Evolutionary conservation across 1,284 basidiomycete species (phyloP).

Genomic region (Rhodotorula mucilaginosa): DNA sequence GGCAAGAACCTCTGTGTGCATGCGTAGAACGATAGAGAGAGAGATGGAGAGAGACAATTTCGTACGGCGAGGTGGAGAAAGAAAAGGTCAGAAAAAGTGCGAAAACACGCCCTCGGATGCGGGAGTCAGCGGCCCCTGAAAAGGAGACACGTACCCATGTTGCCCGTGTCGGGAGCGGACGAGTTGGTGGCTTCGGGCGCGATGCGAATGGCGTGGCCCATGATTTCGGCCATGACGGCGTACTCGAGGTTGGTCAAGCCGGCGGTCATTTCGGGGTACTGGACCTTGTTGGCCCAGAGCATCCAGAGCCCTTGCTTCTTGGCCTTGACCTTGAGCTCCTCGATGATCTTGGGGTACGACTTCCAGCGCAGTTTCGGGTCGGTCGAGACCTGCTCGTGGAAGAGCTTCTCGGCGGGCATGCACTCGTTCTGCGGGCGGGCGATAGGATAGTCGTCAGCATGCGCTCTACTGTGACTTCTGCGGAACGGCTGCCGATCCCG

Average conservation of each 20-base stretch:
- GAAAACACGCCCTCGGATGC: not conserved
- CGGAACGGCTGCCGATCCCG: not conserved
- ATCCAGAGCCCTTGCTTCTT: slow-evolving; percentile 91
- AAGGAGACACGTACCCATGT: slow-evolving; percentile 9
- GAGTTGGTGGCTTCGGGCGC: slow-evolving; percentile 46
- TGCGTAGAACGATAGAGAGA: not conserved
- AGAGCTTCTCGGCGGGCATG: slow-evolving; percentile 72
- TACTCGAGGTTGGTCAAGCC: slow-evolving; percentile 94
- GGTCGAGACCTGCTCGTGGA: slow-evolving; percentile 75
- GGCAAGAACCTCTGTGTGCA: slow-evolving; percentile 75
- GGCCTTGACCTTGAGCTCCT: slow-evolving; percentile 83
- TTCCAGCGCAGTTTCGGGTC: slow-evolving; percentile 76
- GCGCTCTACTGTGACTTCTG: not conserved
- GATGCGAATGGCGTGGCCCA: slow-evolving; percentile 61
- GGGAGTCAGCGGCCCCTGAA: not conserved
- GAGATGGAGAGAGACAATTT: not conserved
- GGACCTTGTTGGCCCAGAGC: slow-evolving; percentile 87
- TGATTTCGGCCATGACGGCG: slow-evolving; percentile 91
- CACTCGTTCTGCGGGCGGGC: slow-evolving; percentile 68
- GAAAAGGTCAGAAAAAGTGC: not conserved
- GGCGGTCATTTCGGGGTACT: slow-evolving; percentile 74
- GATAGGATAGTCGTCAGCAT: not conserved
- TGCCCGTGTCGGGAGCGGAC: slow-evolving; percentile 40
- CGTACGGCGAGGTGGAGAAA: not conserved
- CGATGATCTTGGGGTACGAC: slow-evolving; percentile 73